Base-by-base conservation (phyloP, 306 rosid species). In the Vigna hirtella region DNA sequence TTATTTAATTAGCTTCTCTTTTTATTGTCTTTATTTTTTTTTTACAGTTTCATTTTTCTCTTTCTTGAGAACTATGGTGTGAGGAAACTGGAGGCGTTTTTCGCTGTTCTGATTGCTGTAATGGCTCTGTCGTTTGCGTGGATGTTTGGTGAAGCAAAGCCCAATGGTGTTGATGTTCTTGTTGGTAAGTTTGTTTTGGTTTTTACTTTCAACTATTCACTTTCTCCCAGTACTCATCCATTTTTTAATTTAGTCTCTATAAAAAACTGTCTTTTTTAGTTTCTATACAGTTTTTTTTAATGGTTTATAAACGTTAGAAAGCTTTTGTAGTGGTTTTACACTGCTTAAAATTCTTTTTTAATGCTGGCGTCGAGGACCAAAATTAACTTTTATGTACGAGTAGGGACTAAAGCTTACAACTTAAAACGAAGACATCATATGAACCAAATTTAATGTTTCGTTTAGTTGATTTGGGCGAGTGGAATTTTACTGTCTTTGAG, bases 71-170 rank as follows among this genome's bases (percentile, higher is more conserved):
- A 91, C 77, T 96, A 96, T 73, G 99, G 99, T 20, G 99, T 93
- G 83, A 86, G 98, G 90, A 96, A 93, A 83, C 79, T 96, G 84
- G 99, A 96, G 80, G 97, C 97, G 2, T 94, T 91, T 77, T 96
- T 96, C 24, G 98, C 98, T 22, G 88, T 96, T 74, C 96, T 96
- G 2, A 96, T 96, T 77, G 99, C 85, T 11, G 67, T 87, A 15
- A 96, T 96, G 99, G 99, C 94, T 6, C 14, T 96, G 42, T 78
- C 99, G 16, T 96, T 96, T 85, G 99, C 99, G 1, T 96, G 99
- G 99, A 93, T 96, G 98, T 96, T 93, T 83, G 98, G 97, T 7
- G 88, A 96, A 82, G 81, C 99, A 43, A 91, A 87, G 81, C 99
- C 99, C 1, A 76, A 83, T 45, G 99, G 97, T 50, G 78, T 63